Evolutionary conservation across 2,329 filamentous ascomycete species (phyloP).

Genomic region (Aspergillus sclerotialis): DNA sequence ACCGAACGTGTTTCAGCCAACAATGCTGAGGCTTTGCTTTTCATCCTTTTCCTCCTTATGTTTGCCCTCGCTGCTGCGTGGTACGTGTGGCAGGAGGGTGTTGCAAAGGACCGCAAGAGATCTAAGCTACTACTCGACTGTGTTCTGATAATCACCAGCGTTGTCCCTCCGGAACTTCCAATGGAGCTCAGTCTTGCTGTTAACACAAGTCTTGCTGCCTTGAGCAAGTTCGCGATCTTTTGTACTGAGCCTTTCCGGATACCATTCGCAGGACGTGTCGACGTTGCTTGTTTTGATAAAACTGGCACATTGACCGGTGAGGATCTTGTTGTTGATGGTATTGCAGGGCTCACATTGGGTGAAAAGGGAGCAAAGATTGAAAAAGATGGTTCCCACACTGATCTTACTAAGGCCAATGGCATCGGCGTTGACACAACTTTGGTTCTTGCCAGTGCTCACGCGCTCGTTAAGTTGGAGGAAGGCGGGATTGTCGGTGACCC

Average conservation of each 20-base stretch:
- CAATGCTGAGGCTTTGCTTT: constrained; percentile 90
- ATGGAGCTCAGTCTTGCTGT: constrained; percentile 98
- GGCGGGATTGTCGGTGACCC: constrained; percentile 96
- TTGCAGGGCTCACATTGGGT: constrained; percentile 77
- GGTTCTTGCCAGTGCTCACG: constrained; percentile 90
- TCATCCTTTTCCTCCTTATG: constrained; percentile 92
- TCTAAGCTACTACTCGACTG: constrained; percentile 97
- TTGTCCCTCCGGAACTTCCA: constrained; percentile 94
- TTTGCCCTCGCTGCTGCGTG: constrained; percentile 96
- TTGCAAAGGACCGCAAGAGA: constrained; percentile 86
- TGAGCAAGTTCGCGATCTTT: constrained; percentile 95
- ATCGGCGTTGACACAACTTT: constrained; percentile 77
- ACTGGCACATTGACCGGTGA: constrained; percentile 95
- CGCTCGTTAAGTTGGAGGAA: constrained; percentile 91
- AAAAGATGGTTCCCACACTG: constrained; percentile 73
- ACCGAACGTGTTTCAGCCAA: constrained; percentile 98
- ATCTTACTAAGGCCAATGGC: constrained; percentile 63
- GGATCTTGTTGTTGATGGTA: constrained; percentile 92
- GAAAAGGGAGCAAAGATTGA: constrained; percentile 61
- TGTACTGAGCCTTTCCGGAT: constrained; percentile 99
- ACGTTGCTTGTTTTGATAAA: constrained; percentile 97
- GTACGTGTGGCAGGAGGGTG: constrained; percentile 98
- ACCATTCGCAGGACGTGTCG: constrained; percentile 88
- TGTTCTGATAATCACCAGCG: constrained; percentile 93
- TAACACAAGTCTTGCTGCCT: constrained; percentile 89